These are phyloP conservation scores for Gynochthodes officinalis DNA, from an alignment of 257 asterid genomes.

Conservation along the genomic window DNA sequence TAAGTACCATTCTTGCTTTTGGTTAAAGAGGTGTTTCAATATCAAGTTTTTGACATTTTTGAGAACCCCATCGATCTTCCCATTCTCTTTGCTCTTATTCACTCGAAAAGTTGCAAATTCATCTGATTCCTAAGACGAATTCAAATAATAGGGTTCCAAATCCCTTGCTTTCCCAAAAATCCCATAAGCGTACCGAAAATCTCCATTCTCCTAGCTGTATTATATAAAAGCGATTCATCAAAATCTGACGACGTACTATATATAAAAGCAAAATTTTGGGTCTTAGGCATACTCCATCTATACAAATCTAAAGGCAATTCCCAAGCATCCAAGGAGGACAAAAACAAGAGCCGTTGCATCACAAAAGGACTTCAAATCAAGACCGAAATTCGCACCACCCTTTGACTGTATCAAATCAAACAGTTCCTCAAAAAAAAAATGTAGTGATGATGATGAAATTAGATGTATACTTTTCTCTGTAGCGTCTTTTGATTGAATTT, in stretches of 20 bases:
- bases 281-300: slow-evolving; percentile 74
- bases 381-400: slow-evolving; percentile 45
- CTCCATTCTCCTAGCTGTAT: not conserved
- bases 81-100: slow-evolving; percentile 25
- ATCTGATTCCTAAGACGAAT: slow-evolving; percentile 44
- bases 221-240: slow-evolving; percentile 37
- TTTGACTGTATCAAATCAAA: slow-evolving; percentile 44
- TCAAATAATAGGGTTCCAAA: slow-evolving; percentile 20
- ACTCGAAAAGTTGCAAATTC: slow-evolving; percentile 35
- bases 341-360: slow-evolving; percentile 87
- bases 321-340: slow-evolving; percentile 79
- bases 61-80: slow-evolving; percentile 25
- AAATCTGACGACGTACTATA: slow-evolving; percentile 31
- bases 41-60: slow-evolving; percentile 44
- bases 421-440: slow-evolving; percentile 59
- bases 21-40: too few relatives aligned
- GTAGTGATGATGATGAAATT: not conserved
- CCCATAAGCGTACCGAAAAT: not conserved
- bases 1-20: slow-evolving; percentile 90
- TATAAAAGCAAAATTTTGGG: too few relatives aligned
- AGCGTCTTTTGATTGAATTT: slow-evolving; percentile 30
- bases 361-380: slow-evolving; percentile 74
- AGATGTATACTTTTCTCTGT: slow-evolving; percentile 34
- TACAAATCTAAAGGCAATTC: slow-evolving; percentile 90
- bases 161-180: not conserved